Percentiles rank a stretch among this genome's conserved stretches.
These are phyloP conservation scores for Pythium sp. DNA, from an alignment of 352 stramenopile genomes.

Conservation along the genomic window DNA sequence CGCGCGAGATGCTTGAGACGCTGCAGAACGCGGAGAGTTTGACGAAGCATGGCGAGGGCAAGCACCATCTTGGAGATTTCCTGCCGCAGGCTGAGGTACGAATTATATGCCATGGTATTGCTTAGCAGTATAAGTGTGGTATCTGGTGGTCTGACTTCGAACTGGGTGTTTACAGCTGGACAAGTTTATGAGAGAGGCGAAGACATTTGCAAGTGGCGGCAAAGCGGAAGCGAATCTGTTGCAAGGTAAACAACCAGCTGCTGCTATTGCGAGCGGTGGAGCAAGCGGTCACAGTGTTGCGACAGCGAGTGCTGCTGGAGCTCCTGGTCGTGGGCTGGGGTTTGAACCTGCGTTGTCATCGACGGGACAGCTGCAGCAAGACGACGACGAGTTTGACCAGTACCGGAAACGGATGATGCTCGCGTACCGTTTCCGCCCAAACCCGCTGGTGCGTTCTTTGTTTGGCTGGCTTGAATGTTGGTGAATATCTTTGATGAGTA, in stretches of 20 bases:
- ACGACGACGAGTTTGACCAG: constrained; percentile 27
- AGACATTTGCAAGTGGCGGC: background rate
- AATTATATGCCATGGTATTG: no score
- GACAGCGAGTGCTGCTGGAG: background rate
- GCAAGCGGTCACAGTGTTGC: background rate
- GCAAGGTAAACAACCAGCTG: background rate
- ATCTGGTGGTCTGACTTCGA: background rate
- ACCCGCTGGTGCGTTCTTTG: constrained; percentile 17
- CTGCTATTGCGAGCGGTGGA: background rate
- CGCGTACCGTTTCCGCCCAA: constrained; percentile 23
- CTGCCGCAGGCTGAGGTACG: constrained; percentile 16
- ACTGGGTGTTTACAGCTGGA: background rate
- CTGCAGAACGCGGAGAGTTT: constrained; percentile 18
- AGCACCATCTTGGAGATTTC: constrained; percentile 25
- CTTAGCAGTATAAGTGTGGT: background rate
- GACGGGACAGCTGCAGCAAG: constrained; percentile 8
- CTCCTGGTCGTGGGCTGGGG: constrained; percentile 8
- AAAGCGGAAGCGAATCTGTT: background rate
- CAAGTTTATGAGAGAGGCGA: constrained; percentile 16
- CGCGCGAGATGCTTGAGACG: constrained; percentile 24
- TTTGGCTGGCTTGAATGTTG: background rate
- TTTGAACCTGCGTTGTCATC: background rate
- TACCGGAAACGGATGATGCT: constrained; percentile 29
- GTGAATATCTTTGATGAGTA: background rate
- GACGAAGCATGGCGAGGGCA: constrained; percentile 16